Base-by-base conservation (phyloP, 139 green algal species). In the Tetradesmus obliquus region DNA sequence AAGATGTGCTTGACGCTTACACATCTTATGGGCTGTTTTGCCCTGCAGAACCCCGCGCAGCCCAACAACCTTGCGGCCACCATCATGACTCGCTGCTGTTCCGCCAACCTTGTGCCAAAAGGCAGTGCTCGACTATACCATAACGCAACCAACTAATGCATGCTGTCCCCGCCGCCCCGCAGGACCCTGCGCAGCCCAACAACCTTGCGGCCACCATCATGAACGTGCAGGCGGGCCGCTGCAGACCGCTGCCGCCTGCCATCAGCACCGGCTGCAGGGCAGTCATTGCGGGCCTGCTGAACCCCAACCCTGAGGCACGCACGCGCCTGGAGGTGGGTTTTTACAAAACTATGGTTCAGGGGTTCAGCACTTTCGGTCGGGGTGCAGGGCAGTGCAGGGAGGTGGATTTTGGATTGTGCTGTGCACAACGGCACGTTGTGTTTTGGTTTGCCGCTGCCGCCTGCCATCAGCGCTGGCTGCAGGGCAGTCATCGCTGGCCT, bases 171-270 rank as follows among this genome's bases (percentile, higher is more conserved):
- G 32, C 32, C 32, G 32, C 32, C 32, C 9, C 71, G 72, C 86
- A 98, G 94, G 95, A 97, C 87, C 93, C 95, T 2, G 24, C n/a
- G 6, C 88, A 95, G 79, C 96, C 96, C 60, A 94, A 96, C 92
- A 95, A 95, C 93, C 81, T 98, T 22, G 87, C 92, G 5, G 76
- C 91, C 79, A 97, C 95, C 12, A 92, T 98, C 9, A 57, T 91
- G 45, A 97, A 97, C 91, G 94, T 98, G 51, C 87, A 94, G 62
- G 91, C 92, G 3, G 95, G 94, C 15, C 90, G 94, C 9, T 91
- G 95, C 84, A 91, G 89, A 3, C 95, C 93, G 0, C 92, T 96
- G 84, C 94, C 95, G 2, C 17, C 60, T 13, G 5, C 60, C n/a
- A 71, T 95, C 66, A 92, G 74, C 17, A 24, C 45, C 20, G 93